Base-by-base conservation (phyloP, 2,329 filamentous ascomycete species). In the Daldinia sp. region DNA sequence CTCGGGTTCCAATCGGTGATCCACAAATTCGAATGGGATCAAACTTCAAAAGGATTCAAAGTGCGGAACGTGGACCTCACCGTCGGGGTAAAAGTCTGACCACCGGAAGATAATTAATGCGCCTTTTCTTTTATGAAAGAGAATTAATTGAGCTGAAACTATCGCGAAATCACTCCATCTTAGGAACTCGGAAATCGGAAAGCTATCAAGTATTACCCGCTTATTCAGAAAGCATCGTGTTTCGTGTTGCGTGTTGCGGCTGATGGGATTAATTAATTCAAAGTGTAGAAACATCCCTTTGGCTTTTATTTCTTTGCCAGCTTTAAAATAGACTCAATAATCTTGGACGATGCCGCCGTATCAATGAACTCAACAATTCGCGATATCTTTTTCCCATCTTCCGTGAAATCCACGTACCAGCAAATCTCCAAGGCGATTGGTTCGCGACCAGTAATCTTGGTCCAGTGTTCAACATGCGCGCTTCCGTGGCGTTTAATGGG, bases 341-440 rank as follows among this genome's bases (percentile, higher is more conserved):
- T n/a, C 12, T 56, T 56, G 4, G 35, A 6, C 6, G 37, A 42
- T 28, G 54, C 37, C 3, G 54, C 54, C 23, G 37, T 56, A 33
- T 56, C 54, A 13, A 56, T 12, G 51, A 69, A 63, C 59, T 69
- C 58, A 23, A 66, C 46, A 10, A 66, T 53, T 35, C 59, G 62
- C 33, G 67, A 69, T 26, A 69, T 66, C 6, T 51, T 59, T 9
- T 30, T 60, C 4, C 63, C 67, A 26, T 60, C 67, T 5, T 61
- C 53, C 26, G 62, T 60, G 23, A 69, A 65, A 18, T 69, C 58
- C 20, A 66, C 30, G 13, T 63, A 60, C 67, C 63, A 69, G 26
- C 62, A 63, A 23, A 69, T 63, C 12, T 69, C 67, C 30, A 69
- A 6, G 28, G 30, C 20, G 3, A 48, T 33, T 13, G 59, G 18